Percentiles rank a stretch among this genome's conserved stretches.
phyloP scores from a whole-genome alignment of 2,329 filamentous ascomycete genomes.

The Fonsecaea multimorphosa region DNA sequence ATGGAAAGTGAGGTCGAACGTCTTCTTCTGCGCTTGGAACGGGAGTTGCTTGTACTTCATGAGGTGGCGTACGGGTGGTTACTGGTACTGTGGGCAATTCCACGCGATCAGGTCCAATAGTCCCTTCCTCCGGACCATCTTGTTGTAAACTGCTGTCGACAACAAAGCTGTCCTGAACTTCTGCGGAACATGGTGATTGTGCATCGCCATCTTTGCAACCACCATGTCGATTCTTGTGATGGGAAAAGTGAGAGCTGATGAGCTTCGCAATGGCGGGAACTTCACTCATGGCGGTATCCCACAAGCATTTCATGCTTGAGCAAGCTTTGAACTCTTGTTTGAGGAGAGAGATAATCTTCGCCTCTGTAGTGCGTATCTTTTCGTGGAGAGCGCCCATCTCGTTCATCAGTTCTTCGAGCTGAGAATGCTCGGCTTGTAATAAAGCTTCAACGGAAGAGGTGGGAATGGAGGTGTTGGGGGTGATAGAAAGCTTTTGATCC shows the following conservation, averaged over 20 bases:
- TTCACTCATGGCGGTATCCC: conserved; percentile 42
- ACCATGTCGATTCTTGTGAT: conserved; percentile 25
- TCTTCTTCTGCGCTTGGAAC: background rate
- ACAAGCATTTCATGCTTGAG: conserved; percentile 42
- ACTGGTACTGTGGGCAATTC: background rate
- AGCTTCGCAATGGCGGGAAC: conserved; percentile 42
- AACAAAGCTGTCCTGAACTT: background rate
- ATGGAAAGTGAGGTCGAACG: conserved; percentile 9
- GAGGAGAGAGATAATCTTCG: conserved; percentile 42
- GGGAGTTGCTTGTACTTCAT: background rate
- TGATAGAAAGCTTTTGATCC: conserved; percentile 22
- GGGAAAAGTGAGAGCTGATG: conserved; percentile 42
- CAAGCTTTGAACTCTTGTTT: conserved; percentile 42
- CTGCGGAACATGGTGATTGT: conserved; percentile 22
- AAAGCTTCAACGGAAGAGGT: conserved; percentile 14
- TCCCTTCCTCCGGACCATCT: background rate
- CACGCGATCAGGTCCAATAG: background rate
- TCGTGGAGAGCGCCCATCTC: conserved; percentile 40
- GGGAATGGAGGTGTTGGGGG: conserved; percentile 8
- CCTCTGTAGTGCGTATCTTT: conserved; percentile 40
- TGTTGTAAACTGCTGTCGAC: background rate
- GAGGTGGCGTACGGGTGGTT: background rate
- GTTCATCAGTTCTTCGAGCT: conserved; percentile 41
- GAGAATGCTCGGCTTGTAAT: conserved; percentile 40
- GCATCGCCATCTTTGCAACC: conserved; percentile 28